Percentiles rank a stretch among this genome's conserved stretches.
Conservation (phyloP, 2,329 filamentous ascomycete species). For the Xylaria sp. region DNA sequence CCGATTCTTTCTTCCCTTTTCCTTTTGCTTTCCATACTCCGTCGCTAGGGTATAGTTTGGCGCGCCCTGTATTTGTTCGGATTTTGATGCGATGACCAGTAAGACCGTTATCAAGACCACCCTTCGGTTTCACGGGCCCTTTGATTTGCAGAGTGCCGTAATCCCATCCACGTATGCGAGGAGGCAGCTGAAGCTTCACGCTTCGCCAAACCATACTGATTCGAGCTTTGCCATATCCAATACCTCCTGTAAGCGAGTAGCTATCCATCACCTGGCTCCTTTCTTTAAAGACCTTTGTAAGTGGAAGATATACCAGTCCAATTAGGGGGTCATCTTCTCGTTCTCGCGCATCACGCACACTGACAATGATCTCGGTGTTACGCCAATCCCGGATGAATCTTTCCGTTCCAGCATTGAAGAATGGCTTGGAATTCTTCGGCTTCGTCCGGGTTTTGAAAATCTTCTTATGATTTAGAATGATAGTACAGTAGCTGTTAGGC, state of each 20-base stretch:
- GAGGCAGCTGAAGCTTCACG: conserved; percentile 70
- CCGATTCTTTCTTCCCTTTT: conserved; percentile 54
- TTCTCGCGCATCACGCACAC: conserved; percentile 73
- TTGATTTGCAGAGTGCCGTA: conserved; percentile 75
- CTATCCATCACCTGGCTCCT: conserved; percentile 72
- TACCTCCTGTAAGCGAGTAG: conserved; percentile 75
- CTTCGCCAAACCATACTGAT: conserved; percentile 80
- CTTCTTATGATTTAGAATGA: conserved; percentile 78
- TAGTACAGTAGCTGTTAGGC: conserved; percentile 76
- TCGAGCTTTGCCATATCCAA: conserved; percentile 76
- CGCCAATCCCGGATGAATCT: conserved; percentile 76
- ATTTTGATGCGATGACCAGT: conserved; percentile 67
- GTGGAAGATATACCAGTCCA: conserved; percentile 75
- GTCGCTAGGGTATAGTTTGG: conserved; percentile 67
- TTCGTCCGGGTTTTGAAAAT: conserved; percentile 78
- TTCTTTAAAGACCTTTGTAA: conserved; percentile 70
- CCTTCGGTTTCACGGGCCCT: conserved; percentile 59
- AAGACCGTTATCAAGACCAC: conserved; percentile 61
- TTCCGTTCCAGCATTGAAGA: conserved; percentile 82
- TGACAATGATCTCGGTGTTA: conserved; percentile 73
- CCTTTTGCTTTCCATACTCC: conserved; percentile 65
- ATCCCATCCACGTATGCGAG: conserved; percentile 73
- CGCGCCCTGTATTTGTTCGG: conserved; percentile 65
- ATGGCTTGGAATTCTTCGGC: conserved; percentile 80
- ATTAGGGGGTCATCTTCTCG: conserved; percentile 77